Percentiles rank a stretch among this genome's conserved stretches.
These are phyloP conservation scores for Acanthamoeba royreba DNA, from an alignment of 208 protist species.

Conservation along the genomic window DNA sequence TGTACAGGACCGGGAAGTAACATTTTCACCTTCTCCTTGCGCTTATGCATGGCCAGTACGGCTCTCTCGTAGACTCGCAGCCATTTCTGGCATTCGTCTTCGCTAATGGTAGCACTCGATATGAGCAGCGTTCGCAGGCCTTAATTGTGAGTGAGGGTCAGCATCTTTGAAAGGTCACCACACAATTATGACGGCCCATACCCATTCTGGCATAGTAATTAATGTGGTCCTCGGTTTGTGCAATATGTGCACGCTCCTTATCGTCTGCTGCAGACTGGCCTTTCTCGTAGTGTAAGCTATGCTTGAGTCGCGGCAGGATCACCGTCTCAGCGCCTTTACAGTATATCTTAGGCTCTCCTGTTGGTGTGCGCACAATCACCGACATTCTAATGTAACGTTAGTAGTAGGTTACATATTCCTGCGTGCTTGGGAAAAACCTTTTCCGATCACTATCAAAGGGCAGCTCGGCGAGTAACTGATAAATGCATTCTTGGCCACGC, in stretches of 20 bases:
- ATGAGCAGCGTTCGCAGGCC: not conserved
- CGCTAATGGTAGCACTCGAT: not conserved
- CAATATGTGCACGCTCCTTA: not conserved
- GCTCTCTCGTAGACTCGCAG: not conserved
- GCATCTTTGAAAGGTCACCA: not conserved
- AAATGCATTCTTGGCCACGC: not conserved
- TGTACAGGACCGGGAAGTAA: no score
- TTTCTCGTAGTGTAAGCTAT: not conserved
- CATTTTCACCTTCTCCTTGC: slow-evolving; percentile 19
- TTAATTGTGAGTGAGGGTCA: not conserved
- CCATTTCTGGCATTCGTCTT: not conserved
- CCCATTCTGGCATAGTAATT: slow-evolving; percentile 63
- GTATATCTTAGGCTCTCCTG: slow-evolving; percentile 52
- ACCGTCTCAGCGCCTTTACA: slow-evolving; percentile 61
- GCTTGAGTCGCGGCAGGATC: slow-evolving; percentile 53
- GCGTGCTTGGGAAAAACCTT: not conserved
- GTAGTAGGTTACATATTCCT: not conserved
- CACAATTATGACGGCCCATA: not conserved
- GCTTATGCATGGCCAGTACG: not conserved
- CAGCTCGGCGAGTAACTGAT: not conserved
- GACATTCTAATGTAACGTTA: slow-evolving; percentile 58
- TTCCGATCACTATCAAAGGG: slow-evolving; percentile 10
- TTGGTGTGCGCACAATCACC: slow-evolving; percentile 58
- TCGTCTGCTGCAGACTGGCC: not conserved
- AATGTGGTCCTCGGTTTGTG: not conserved